Evolutionary conservation across 2,329 filamentous ascomycete genomes (phyloP).

Genomic region (Thermomyces lanuginosus): DNA sequence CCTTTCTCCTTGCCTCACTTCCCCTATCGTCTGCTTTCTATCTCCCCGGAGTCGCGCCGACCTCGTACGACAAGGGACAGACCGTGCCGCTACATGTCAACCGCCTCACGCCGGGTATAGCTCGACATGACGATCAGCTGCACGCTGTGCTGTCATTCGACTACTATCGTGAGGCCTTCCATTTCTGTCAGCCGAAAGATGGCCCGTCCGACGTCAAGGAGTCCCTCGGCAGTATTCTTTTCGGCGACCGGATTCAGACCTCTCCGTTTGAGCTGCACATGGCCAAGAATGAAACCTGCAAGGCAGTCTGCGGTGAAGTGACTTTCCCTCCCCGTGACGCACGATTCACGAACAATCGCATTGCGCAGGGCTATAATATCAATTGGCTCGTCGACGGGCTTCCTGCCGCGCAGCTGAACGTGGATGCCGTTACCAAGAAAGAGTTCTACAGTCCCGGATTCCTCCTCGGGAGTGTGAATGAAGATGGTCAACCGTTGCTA

Average conservation of each 20-base stretch:
- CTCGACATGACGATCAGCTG: conserved; percentile 58
- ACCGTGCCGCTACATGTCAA: conserved; percentile 82
- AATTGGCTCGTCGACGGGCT: conserved; percentile 95
- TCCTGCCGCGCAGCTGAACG: conserved; percentile 69
- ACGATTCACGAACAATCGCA: conserved; percentile 66
- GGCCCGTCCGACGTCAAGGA: conserved; percentile 70
- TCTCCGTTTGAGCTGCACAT: conserved; percentile 84
- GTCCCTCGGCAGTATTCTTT: conserved; percentile 86
- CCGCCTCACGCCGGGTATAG: conserved; percentile 70
- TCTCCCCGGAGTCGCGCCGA: conserved; percentile 86
- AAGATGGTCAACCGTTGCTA: conserved; percentile 44
- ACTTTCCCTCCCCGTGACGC: conserved; percentile 51
- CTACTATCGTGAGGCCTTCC: conserved; percentile 79
- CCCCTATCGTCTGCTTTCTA: conserved; percentile 57
- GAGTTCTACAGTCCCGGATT: conserved; percentile 89
- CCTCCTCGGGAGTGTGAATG: conserved; percentile 47
- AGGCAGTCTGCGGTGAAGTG: conserved; percentile 52
- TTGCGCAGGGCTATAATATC: conserved; percentile 72
- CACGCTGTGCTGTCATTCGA: conserved; percentile 92
- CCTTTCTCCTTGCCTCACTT: conserved; percentile 17
- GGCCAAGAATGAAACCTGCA: conserved; percentile 75
- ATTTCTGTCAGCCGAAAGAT: conserved; percentile 67
- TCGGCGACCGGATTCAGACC: conserved; percentile 94
- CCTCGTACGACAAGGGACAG: conserved; percentile 69
- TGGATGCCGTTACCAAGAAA: conserved; percentile 58